These are phyloP conservation scores for Backusella mclennaniae DNA, from an alignment of 192 early-diverging fungal species.

Conservation along the genomic window DNA sequence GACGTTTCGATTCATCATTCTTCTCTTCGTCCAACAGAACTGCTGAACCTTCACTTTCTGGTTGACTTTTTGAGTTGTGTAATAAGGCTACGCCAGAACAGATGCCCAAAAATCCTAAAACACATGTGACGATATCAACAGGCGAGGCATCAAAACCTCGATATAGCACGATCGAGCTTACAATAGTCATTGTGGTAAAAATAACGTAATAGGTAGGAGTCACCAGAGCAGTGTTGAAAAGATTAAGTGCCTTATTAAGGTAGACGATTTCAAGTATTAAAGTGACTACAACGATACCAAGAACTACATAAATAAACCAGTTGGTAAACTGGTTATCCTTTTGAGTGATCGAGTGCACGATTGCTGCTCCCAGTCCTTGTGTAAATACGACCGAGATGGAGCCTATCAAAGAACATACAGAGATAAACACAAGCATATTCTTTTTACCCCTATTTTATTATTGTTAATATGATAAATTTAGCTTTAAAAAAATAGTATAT, in stretches of 20 bases:
- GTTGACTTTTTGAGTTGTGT: slow-evolving; percentile 44
- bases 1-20: neutral
- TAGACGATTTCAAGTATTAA: slow-evolving; percentile 92
- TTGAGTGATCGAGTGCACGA: slow-evolving; percentile 78
- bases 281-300: slow-evolving; percentile 70
- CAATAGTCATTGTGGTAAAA: slow-evolving; percentile 91
- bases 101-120: slow-evolving; percentile 85
- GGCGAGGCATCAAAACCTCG: slow-evolving; percentile 76
- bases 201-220: slow-evolving; percentile 93
- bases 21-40: neutral
- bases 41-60: neutral
- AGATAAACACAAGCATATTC: slow-evolving; percentile 86
- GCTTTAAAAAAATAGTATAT: too few relatives aligned
- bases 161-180: slow-evolving; percentile 85
- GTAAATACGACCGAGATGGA: slow-evolving; percentile 86
- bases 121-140: slow-evolving; percentile 75
- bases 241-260: slow-evolving; percentile 94
- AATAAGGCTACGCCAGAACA: slow-evolving; percentile 87
- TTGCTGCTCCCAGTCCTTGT: slow-evolving; percentile 86
- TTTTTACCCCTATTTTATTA: slow-evolving; percentile 53
- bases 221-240: slow-evolving; percentile 88
- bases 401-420: slow-evolving; percentile 90
- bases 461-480: too few relatives aligned
- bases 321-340: slow-evolving; percentile 83
- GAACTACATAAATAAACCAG: slow-evolving; percentile 82